A percentile compares a stretch with the other conserved stretches of the same genome.
phyloP scores from a whole-genome alignment of 208 protist species.

The Leishmania guyanensis region DNA sequence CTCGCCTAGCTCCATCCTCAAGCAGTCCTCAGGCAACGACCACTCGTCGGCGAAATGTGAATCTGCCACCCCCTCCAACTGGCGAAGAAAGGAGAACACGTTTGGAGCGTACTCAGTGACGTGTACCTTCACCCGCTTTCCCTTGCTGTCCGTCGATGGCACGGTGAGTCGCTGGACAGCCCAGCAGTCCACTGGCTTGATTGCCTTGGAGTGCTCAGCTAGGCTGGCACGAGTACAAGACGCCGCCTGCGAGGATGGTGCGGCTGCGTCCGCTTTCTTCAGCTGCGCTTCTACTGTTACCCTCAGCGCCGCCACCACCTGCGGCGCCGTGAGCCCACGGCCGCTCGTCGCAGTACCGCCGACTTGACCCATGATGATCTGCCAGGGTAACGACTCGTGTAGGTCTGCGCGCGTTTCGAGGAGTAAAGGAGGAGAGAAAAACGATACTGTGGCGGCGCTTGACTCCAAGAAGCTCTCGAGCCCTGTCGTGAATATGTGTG shows the following conservation, averaged over 20 bases:
- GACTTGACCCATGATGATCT: conserved; percentile 27
- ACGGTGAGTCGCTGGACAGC: conserved; percentile 31
- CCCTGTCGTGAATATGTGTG: not conserved
- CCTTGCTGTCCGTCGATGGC: conserved; percentile 8
- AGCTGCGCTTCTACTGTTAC: conserved; percentile 28
- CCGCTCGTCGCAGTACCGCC: conserved; percentile 75
- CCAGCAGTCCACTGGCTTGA: conserved; percentile 33
- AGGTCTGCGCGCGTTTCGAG: not conserved
- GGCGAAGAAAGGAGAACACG: conserved; percentile 69
- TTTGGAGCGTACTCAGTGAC: conserved; percentile 78
- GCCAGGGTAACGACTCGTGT: not conserved
- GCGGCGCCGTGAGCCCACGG: conserved; percentile 55
- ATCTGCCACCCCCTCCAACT: conserved; percentile 52
- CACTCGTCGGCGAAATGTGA: conserved; percentile 71
- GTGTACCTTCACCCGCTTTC: conserved; percentile 23
- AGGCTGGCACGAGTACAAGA: conserved; percentile 20
- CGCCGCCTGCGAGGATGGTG: conserved; percentile 1
- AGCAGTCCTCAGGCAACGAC: conserved; percentile 57
- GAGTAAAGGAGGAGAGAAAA: not conserved
- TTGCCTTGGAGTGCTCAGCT: conserved; percentile 13
- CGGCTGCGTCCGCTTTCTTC: conserved; percentile 20
- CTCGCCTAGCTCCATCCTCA: conserved; percentile 67
- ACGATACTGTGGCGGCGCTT: not conserved
- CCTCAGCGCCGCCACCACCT: conserved; percentile 62
- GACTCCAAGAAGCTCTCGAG: not conserved